Conservation (phyloP, 208 protist species). For the Crithidia bombi region DNA sequence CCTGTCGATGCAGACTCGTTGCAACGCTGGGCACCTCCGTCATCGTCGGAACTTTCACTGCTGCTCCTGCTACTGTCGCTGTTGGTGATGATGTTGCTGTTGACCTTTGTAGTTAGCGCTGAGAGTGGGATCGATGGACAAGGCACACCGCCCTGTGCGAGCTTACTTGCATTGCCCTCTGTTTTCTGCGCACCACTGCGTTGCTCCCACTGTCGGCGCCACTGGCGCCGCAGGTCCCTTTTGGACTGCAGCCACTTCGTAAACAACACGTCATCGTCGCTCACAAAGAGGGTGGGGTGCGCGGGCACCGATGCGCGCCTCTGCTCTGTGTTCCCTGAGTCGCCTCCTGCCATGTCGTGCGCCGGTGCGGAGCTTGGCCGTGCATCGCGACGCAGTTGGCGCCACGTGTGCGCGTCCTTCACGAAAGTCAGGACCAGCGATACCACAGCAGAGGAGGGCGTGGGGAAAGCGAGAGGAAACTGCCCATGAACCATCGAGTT, state of each 20-base stretch:
- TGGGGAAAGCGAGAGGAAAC: neutral
- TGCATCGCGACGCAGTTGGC: constrained; percentile 11
- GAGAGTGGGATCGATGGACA: neutral
- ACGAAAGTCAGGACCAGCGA: constrained; percentile 13
- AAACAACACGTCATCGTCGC: constrained; percentile 23
- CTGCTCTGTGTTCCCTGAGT: neutral
- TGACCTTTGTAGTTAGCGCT: neutral
- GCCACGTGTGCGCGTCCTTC: constrained; percentile 10
- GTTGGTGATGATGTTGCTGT: neutral
- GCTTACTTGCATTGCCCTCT: neutral
- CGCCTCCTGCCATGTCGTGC: neutral
- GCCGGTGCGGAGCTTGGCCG: neutral
- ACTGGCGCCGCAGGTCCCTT: neutral
- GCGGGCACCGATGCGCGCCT: neutral
- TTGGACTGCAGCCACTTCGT: constrained; percentile 26
- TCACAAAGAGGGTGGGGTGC: neutral
- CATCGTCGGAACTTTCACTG: neutral
- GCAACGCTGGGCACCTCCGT: neutral
- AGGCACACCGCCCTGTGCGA: neutral
- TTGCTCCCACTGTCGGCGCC: neutral
- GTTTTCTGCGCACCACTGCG: too few relatives aligned
- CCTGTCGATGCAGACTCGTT: neutral
- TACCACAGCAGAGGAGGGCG: neutral
- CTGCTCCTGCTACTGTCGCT: constrained; percentile 5
- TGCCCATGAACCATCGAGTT: too few relatives aligned